Evolutionary conservation across 495 filamentous ascomycete genomes (phyloP).

Genomic region (Aspergillus sparsus): DNA sequence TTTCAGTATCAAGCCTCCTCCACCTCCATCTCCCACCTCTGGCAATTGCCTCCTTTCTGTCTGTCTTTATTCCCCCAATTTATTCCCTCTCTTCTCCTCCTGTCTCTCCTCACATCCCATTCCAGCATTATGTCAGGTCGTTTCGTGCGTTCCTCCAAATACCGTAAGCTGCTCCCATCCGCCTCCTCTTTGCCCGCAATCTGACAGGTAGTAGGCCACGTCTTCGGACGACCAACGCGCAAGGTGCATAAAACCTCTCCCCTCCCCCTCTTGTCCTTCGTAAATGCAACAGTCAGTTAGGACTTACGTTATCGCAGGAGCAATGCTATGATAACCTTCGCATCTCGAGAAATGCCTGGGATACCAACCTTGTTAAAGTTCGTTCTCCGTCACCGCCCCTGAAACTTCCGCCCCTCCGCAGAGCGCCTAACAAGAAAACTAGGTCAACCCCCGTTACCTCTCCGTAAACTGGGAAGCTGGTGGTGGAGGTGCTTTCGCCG

Average conservation of each 20-base stretch:
- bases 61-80: conserved; percentile 22
- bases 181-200: conserved; percentile 33
- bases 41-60: conserved; percentile 15
- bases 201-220: conserved; percentile 70
- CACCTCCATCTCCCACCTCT: conserved; percentile 18
- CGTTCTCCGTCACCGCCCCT: conserved; percentile 34
- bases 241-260: conserved; percentile 60
- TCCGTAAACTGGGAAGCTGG: conserved; percentile 98
- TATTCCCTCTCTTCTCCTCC: conserved; percentile 15
- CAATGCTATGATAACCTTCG: conserved; percentile 96
- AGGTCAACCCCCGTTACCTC: conserved; percentile 95
- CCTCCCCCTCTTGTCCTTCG: background rate
- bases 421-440: conserved; percentile 28
- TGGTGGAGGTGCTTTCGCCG: conserved; percentile 95
- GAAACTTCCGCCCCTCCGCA: conserved; percentile 23
- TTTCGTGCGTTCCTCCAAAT: conserved; percentile 98
- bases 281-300: background rate
- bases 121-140: conserved; percentile 76
- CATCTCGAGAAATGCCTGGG: conserved; percentile 97
- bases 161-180: conserved; percentile 66
- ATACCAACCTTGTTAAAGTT: conserved; percentile 96
- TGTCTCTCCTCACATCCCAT: conserved; percentile 12
- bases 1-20: conserved; percentile 13
- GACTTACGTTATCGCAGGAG: conserved; percentile 50
- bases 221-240: conserved; percentile 90